Conservation (phyloP, 2,329 filamentous ascomycete species). For the Hypoxylon sp. region DNA sequence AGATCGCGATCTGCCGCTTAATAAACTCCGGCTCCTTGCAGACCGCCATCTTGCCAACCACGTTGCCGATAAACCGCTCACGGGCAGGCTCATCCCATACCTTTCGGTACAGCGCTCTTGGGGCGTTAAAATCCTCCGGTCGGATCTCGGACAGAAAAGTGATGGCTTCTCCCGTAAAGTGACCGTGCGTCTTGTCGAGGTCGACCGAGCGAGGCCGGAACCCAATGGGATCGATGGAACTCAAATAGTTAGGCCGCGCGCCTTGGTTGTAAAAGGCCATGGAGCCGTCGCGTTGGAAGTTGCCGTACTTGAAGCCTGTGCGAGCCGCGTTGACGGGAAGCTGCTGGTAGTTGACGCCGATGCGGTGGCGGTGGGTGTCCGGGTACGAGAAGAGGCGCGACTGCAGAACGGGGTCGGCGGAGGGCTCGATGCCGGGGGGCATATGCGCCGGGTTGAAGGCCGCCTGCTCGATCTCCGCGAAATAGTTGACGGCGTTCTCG, state of each 20-base stretch:
- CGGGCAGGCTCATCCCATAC: constrained; percentile 70
- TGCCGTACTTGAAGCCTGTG: constrained; percentile 64
- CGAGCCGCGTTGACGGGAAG: constrained; percentile 70
- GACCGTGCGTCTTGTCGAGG: constrained; percentile 54
- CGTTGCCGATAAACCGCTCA: constrained; percentile 69
- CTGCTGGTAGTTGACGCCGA: constrained; percentile 73
- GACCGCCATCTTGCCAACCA: constrained; percentile 70
- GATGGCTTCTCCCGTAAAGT: constrained; percentile 55
- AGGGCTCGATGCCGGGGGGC: constrained; percentile 71
- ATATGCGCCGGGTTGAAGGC: constrained; percentile 74
- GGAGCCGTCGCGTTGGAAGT: constrained; percentile 77
- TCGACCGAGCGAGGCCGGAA: constrained; percentile 53
- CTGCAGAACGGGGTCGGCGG: constrained; percentile 72
- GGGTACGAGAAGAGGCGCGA: constrained; percentile 70
- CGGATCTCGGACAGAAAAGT: constrained; percentile 55
- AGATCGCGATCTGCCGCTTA: constrained; percentile 73
- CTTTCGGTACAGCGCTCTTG: constrained; percentile 69
- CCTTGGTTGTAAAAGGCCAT: constrained; percentile 78
- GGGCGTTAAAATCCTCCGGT: constrained; percentile 59
- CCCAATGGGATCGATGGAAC: constrained; percentile 52
- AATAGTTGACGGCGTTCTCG: constrained; percentile 74
- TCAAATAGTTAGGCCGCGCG: constrained; percentile 68
- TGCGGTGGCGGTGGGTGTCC: constrained; percentile 71
- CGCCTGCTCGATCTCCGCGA: constrained; percentile 75
- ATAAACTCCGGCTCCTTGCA: constrained; percentile 70